A percentile compares a stretch with the other conserved stretches of the same genome.
phyloP scores from a whole-genome alignment of 1,284 basidiomycete species.

The Dichomitus squalens region DNA sequence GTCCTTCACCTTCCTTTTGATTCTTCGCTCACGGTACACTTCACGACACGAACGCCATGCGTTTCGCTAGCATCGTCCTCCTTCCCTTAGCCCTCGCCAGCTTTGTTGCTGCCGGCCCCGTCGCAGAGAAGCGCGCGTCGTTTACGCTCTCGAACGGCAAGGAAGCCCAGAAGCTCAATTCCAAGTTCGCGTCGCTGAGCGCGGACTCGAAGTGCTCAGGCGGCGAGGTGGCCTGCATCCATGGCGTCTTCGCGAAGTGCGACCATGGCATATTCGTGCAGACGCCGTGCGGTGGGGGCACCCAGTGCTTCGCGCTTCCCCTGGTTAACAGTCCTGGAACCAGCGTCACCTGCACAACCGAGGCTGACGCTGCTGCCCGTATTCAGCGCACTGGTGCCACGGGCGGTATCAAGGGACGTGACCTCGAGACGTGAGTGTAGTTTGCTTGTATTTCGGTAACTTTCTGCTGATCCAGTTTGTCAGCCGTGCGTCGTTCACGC shows the following conservation, averaged over 20 bases:
- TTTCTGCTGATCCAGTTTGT: neutral
- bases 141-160: slow-evolving; percentile 45
- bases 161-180: slow-evolving; percentile 48
- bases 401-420: slow-evolving; percentile 17
- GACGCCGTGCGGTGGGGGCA: slow-evolving; percentile 42
- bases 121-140: slow-evolving; percentile 19
- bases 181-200: slow-evolving; percentile 42
- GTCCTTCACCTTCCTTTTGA: slow-evolving; percentile 6
- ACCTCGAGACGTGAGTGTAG: slow-evolving; percentile 13
- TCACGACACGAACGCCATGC: slow-evolving; percentile 22
- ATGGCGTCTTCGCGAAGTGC: slow-evolving; percentile 41
- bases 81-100: slow-evolving; percentile 22
- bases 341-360: slow-evolving; percentile 29
- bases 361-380: slow-evolving; percentile 25
- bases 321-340: slow-evolving; percentile 55
- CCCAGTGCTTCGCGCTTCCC: slow-evolving; percentile 54
- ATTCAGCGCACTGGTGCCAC: slow-evolving; percentile 22
- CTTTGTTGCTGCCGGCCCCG: slow-evolving; percentile 24
- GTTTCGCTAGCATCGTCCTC: slow-evolving; percentile 25
- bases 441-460: neutral
- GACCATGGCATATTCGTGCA: slow-evolving; percentile 43
- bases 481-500: slow-evolving; percentile 16
- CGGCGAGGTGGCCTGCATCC: slow-evolving; percentile 37
- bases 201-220: slow-evolving; percentile 40
- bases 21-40: slow-evolving; percentile 10